phyloP scores from a whole-genome alignment of 306 rosid genomes.

The Vicia villosa region DNA sequence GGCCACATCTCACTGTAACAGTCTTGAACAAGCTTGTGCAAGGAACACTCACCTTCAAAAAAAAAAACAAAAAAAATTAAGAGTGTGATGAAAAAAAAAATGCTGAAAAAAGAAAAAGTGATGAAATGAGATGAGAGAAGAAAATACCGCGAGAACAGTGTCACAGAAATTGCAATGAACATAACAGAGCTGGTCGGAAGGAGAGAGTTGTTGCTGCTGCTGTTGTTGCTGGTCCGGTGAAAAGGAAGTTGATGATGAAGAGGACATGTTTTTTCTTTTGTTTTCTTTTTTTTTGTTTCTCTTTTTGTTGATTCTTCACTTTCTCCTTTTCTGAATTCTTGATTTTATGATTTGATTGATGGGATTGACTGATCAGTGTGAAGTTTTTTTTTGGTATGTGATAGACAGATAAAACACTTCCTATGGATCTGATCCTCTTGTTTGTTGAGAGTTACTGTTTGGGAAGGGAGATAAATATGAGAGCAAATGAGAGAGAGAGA shows the following conservation, averaged over 20 bases:
- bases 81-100: neutral
- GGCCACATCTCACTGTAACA: constrained; percentile 94
- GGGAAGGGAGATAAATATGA: neutral
- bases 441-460: constrained; percentile 42
- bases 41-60: constrained; percentile 95
- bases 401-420: constrained; percentile 51
- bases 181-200: constrained; percentile 95
- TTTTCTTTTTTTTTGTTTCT: neutral
- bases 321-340: constrained; percentile 25
- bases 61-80: neutral
- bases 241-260: constrained; percentile 64
- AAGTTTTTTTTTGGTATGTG: constrained; percentile 30
- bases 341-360: constrained; percentile 71
- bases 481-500: neutral
- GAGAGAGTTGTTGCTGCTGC: constrained; percentile 57
- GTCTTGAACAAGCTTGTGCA: constrained; percentile 81
- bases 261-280: constrained; percentile 56
- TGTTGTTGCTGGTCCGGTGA: constrained; percentile 59
- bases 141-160: constrained; percentile 83
- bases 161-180: constrained; percentile 96
- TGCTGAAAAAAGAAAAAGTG: neutral
- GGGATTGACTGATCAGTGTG: constrained; percentile 72
- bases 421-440: constrained; percentile 55
- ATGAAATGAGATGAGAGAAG: too few species aligned
- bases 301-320: constrained; percentile 38